A percentile compares a stretch with the other conserved stretches of the same genome.
Evolutionary conservation across 805 yeast species (phyloP).

Genomic region (Saccharomycopsis lassenensis): DNA sequence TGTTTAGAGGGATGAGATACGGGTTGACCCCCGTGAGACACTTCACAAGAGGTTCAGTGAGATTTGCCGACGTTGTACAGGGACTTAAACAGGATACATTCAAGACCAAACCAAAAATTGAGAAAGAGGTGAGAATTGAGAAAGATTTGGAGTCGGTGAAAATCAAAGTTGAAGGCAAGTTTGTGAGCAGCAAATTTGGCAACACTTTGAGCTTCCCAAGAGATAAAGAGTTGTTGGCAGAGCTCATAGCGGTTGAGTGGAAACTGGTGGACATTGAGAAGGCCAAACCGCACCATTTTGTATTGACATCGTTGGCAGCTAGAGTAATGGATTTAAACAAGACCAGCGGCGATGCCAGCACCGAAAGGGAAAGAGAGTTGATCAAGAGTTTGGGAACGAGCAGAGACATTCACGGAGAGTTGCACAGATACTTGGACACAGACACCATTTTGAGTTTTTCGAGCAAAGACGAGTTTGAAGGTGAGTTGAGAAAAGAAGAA

Average conservation of each 20-base stretch:
- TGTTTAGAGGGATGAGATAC: too few species aligned
- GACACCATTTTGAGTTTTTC: conserved; percentile 87
- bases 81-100: too few species aligned
- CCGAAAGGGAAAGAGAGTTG: too few species aligned
- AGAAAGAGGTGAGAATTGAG: too few species aligned
- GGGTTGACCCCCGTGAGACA: too few species aligned
- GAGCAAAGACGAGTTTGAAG: conserved; percentile 72
- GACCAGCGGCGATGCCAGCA: conserved; percentile 23
- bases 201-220: conserved; percentile 54
- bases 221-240: conserved; percentile 51
- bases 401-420: conserved; percentile 40
- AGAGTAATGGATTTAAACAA: conserved; percentile 70
- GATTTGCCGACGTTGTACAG: too few species aligned
- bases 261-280: conserved; percentile 50
- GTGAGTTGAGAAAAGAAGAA: conserved; percentile 70
- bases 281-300: conserved; percentile 69
- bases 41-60: too few species aligned
- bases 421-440: conserved; percentile 83
- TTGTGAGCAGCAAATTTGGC: conserved; percentile 80
- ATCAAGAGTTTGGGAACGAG: conserved; percentile 55
- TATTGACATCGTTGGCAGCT: conserved; percentile 78
- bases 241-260: conserved; percentile 84
- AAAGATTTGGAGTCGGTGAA: too few species aligned
- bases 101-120: too few species aligned
- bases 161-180: conserved; percentile 60